Percentiles rank a stretch among this genome's conserved stretches.
phyloP scores from a whole-genome alignment of 371 early-diverging fungal genomes.

The Mucor sp. region DNA sequence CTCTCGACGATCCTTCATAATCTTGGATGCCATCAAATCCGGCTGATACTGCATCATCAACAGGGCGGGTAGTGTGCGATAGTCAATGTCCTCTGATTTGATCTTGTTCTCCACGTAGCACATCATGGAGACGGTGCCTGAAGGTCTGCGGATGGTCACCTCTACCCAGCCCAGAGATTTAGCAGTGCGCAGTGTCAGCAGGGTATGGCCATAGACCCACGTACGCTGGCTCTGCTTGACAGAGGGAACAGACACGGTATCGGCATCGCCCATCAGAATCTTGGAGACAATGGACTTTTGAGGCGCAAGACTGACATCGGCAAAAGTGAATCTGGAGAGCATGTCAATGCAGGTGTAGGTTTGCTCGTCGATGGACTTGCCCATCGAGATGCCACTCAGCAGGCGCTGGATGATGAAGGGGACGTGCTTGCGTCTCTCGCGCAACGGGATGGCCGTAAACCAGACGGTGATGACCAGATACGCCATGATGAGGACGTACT shows the following conservation, averaged over 20 bases:
- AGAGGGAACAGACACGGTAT: background rate
- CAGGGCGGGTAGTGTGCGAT: constrained; percentile 57
- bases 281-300: constrained; percentile 45
- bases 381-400: constrained; percentile 51
- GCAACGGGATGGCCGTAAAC: constrained; percentile 78
- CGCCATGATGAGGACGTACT: constrained; percentile 87
- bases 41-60: constrained; percentile 66
- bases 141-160: constrained; percentile 81
- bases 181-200: constrained; percentile 74
- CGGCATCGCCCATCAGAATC: constrained; percentile 45
- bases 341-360: constrained; percentile 92
- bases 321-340: constrained; percentile 84
- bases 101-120: constrained; percentile 77
- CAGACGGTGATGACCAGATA: constrained; percentile 89
- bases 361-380: constrained; percentile 69
- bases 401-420: constrained; percentile 80
- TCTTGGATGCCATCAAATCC: constrained; percentile 32
- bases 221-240: constrained; percentile 50
- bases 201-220: constrained; percentile 87
- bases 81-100: constrained; percentile 57
- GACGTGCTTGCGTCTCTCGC: constrained; percentile 80
- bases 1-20: constrained; percentile 8
- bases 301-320: constrained; percentile 70
- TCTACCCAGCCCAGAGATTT: constrained; percentile 76
- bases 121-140: constrained; percentile 76